phyloP scores from a whole-genome alignment of 2,329 filamentous ascomycete species.

The Fusarium napiforme region DNA sequence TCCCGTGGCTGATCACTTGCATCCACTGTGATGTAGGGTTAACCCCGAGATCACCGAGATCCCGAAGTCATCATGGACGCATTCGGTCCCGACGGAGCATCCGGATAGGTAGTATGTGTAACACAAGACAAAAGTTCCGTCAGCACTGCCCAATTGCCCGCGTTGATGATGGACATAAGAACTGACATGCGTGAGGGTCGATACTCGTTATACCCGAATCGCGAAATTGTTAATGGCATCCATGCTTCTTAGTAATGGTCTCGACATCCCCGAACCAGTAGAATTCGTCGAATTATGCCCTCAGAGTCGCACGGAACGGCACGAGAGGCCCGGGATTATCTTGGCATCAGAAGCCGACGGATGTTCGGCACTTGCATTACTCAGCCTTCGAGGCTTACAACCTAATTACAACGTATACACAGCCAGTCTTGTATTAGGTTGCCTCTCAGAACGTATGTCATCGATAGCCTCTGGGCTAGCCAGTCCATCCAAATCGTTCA shows the following conservation, averaged over 20 bases:
- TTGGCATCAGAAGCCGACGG: constrained; percentile 6
- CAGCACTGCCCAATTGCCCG: background rate
- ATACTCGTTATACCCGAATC: background rate
- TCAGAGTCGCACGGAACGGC: constrained; percentile 2
- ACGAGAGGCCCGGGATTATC: background rate
- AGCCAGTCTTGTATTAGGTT: background rate
- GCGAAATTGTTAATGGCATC: background rate
- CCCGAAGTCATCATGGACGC: constrained; percentile 1
- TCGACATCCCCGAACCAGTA: background rate
- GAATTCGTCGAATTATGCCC: background rate
- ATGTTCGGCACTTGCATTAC: constrained; percentile 15
- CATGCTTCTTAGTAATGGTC: background rate
- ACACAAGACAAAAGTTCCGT: constrained; percentile 3
- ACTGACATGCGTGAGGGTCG: background rate
- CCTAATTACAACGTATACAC: background rate
- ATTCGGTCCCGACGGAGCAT: background rate
- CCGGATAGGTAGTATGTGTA: background rate
- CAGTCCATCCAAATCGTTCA: background rate
- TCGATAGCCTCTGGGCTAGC: too few relatives aligned
- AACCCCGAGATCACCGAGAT: background rate
- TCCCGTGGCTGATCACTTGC: background rate
- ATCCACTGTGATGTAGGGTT: background rate
- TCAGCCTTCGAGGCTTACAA: background rate
- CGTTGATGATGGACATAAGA: background rate
- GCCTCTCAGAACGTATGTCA: background rate